Percentiles rank a stretch among this genome's conserved stretches.
These are phyloP conservation scores for Cryptosporidium canis DNA, from an alignment of 169 alveolate species.

Conservation along the genomic window DNA sequence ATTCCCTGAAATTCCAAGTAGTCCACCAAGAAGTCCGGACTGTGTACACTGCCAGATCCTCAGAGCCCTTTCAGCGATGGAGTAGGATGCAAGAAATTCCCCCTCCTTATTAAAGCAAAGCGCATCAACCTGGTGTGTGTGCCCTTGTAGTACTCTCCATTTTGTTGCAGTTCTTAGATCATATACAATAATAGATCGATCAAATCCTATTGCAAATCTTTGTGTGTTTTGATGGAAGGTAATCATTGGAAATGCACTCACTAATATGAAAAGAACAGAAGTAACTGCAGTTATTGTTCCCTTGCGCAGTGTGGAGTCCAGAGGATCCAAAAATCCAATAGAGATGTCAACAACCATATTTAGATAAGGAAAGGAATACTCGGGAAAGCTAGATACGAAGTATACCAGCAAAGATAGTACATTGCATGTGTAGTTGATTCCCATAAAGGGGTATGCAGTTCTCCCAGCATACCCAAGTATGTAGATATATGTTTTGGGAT, in stretches of 20 bases:
- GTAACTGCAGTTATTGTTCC: slow-evolving; percentile 78
- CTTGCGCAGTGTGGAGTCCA: slow-evolving; percentile 72
- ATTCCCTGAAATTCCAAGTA: slow-evolving; percentile 70
- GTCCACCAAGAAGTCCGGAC: slow-evolving; percentile 72
- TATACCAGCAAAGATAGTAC: slow-evolving; percentile 56
- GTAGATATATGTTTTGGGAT: slow-evolving; percentile 53
- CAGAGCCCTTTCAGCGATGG: slow-evolving; percentile 70
- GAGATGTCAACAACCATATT: slow-evolving; percentile 65
- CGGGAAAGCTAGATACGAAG: slow-evolving; percentile 60
- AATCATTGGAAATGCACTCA: slow-evolving; percentile 81
- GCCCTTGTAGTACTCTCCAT: slow-evolving; percentile 79
- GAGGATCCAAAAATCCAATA: slow-evolving; percentile 73
- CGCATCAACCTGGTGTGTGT: slow-evolving; percentile 72
- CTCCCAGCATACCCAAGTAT: slow-evolving; percentile 65
- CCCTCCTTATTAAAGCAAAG: slow-evolving; percentile 75
- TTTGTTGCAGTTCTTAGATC: slow-evolving; percentile 82
- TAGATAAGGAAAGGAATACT: slow-evolving; percentile 61
- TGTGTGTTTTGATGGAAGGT: slow-evolving; percentile 82
- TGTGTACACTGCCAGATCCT: slow-evolving; percentile 75
- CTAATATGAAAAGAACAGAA: slow-evolving; percentile 78
- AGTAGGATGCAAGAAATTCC: slow-evolving; percentile 74
- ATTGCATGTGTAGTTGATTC: slow-evolving; percentile 65
- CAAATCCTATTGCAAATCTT: slow-evolving; percentile 80
- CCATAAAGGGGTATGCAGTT: slow-evolving; percentile 55
- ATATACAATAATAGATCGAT: slow-evolving; percentile 76